These are phyloP conservation scores for Nemania diffusa DNA, from an alignment of 2,329 filamentous ascomycete genomes.

Conservation along the genomic window DNA sequence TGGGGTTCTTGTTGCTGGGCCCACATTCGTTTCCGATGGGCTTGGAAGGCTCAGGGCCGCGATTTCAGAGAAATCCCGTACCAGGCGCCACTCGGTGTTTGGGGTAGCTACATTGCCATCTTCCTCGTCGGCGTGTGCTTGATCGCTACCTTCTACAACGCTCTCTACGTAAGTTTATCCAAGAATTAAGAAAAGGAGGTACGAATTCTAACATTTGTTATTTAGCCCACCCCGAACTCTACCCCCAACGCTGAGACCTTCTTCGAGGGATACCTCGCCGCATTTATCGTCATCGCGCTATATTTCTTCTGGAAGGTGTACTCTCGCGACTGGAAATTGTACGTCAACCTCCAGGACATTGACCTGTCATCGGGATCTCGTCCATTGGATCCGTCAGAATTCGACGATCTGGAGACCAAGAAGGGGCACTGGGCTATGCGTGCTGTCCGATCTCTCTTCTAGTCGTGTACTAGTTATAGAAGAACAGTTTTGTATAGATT, in stretches of 20 bases:
- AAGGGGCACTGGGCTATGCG: slow-evolving; percentile 31
- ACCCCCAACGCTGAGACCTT: slow-evolving; percentile 59
- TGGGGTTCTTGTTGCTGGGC: slow-evolving; percentile 76
- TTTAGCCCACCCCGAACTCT: slow-evolving; percentile 50
- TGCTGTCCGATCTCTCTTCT: slow-evolving; percentile 35
- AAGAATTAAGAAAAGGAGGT: no score
- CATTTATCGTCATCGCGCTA: slow-evolving; percentile 64
- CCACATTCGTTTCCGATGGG: slow-evolving; percentile 73
- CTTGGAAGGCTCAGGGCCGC: slow-evolving; percentile 69
- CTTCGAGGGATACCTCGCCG: slow-evolving; percentile 69
- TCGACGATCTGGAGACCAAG: slow-evolving; percentile 45
- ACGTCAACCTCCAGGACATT: slow-evolving; percentile 67
- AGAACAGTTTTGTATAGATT: slow-evolving; percentile 12
- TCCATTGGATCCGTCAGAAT: slow-evolving; percentile 62
- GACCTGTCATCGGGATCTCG: slow-evolving; percentile 70
- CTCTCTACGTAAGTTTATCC: slow-evolving; percentile 61
- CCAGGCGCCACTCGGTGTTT: slow-evolving; percentile 63
- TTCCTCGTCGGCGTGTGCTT: slow-evolving; percentile 74
- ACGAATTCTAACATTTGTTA: slow-evolving; percentile 25
- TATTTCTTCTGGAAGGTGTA: slow-evolving; percentile 75
- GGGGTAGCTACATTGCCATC: slow-evolving; percentile 76
- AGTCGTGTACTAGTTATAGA: neutral
- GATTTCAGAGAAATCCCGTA: slow-evolving; percentile 61
- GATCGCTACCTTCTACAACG: slow-evolving; percentile 77
- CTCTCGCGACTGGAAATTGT: slow-evolving; percentile 62